phyloP scores from a whole-genome alignment of 2,329 filamentous ascomycete genomes.

The Nothophoma quercina region DNA sequence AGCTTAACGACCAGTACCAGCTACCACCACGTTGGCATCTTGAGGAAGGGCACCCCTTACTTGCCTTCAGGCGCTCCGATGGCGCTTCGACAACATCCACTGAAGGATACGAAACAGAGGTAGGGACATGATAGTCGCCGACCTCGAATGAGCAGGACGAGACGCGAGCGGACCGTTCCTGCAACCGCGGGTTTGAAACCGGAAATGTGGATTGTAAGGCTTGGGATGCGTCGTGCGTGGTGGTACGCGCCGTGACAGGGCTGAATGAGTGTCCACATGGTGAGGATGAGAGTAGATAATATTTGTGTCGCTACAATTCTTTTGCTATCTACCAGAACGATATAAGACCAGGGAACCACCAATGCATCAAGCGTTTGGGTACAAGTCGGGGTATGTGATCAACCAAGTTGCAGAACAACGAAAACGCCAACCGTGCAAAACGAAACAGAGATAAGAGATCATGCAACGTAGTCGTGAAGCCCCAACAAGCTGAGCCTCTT shows the following conservation, averaged over 20 bases:
- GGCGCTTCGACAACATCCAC: too few species aligned
- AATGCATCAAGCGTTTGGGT: constrained; percentile 3
- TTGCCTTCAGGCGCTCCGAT: background rate
- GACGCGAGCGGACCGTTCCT: background rate
- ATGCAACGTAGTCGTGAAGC: constrained; percentile 5
- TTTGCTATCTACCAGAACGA: constrained; percentile 1
- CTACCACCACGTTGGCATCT: background rate
- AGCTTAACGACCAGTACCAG: too few species aligned
- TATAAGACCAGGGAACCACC: too few species aligned
- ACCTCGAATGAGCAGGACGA: background rate
- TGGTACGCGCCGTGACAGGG: background rate
- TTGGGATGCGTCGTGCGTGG: background rate
- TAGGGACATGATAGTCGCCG: background rate
- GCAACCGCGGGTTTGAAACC: background rate
- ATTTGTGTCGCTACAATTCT: background rate
- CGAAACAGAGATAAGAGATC: background rate
- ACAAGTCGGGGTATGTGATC: constrained; percentile 18
- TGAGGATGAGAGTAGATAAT: background rate
- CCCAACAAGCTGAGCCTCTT: background rate
- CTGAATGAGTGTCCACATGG: background rate
- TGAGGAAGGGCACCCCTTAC: background rate
- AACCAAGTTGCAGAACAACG: constrained; percentile 15
- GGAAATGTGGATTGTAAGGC: background rate
- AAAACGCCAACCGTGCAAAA: constrained; percentile 15
- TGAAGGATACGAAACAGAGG: background rate